Base-by-base conservation (phyloP, 805 yeast species). In the Candida multigemmis region DNA sequence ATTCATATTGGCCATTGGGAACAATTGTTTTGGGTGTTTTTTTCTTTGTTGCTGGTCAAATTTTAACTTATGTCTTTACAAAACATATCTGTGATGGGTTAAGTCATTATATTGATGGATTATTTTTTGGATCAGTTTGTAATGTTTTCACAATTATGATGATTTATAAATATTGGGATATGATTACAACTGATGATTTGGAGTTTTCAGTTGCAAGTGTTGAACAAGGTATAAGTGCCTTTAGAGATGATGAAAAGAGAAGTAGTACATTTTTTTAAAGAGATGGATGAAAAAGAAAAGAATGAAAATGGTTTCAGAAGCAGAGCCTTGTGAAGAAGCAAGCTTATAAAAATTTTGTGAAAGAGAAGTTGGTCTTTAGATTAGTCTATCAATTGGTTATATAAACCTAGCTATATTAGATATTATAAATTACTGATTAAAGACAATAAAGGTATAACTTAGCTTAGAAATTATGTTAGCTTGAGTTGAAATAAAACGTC, bases 151-250 rank as follows among this genome's bases (percentile, higher is more conserved):
- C 94, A 4, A 58, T 81, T 30, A 86, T 91, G 94, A 89, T 91
- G 97, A 65, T 89, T 27, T 89, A 86, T 63, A 87, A 91, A 56
- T 84, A 76, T 41, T 89, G 97, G 96, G 96, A 87, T 46, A 85
- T 87, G 70, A 78, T 89, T 27, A 91, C 97, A 8, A 75, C 77
- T 31, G 97, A 89, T 44, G 97, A 91, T 50, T 74, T 89, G 41
- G 98, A 89, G 56, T 91, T 89, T 53, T 74, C 85, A 25, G 91
- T 84, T 27, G 65, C 67, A 9, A 54, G 46, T 21, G 60, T 53
- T 10, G 67, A 60, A 34, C 57, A 54, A 18, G 60, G 60, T 4
- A 54, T 58, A 14, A 33, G 38, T 28, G 47, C 52, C 4, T 53
- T 53, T 26, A 49, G 46, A 17, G 55, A 45, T 4, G 52, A 42